These are phyloP conservation scores for Hymenoscyphus linearis DNA, from an alignment of 2,329 filamentous ascomycete genomes.

Conservation along the genomic window DNA sequence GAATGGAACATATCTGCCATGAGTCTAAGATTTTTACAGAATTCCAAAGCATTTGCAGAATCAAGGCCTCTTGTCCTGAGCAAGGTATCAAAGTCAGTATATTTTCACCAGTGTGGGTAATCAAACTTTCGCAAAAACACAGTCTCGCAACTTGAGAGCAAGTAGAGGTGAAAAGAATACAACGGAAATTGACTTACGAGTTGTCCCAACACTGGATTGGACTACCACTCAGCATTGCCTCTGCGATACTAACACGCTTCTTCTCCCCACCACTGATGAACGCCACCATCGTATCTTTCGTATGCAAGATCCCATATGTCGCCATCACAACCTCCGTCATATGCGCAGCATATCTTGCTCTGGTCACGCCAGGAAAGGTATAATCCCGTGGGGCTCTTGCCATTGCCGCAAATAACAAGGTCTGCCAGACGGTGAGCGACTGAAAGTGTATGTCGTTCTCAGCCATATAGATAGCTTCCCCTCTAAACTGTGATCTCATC, in stretches of 20 bases:
- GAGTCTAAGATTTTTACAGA: constrained; percentile 59
- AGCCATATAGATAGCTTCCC: constrained; percentile 50
- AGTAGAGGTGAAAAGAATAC: neutral
- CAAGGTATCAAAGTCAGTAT: neutral
- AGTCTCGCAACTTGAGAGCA: neutral
- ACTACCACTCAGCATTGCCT: constrained; percentile 55
- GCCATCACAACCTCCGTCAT: constrained; percentile 56
- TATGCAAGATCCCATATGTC: constrained; percentile 65
- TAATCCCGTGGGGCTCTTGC: constrained; percentile 59
- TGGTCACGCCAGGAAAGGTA: constrained; percentile 24
- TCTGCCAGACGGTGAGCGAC: constrained; percentile 66
- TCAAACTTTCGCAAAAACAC: neutral
- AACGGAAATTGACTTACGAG: neutral
- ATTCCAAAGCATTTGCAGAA: constrained; percentile 66
- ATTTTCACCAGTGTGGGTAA: neutral
- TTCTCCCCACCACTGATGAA: constrained; percentile 67
- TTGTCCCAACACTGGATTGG: constrained; percentile 71
- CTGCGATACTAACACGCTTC: constrained; percentile 75
- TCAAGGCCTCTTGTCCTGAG: constrained; percentile 52
- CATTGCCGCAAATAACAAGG: constrained; percentile 61
- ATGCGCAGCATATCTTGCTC: constrained; percentile 43
- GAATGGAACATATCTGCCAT: constrained; percentile 59
- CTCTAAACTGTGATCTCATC: constrained; percentile 43
- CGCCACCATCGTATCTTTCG: constrained; percentile 65
- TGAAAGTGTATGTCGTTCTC: constrained; percentile 71